phyloP scores from a whole-genome alignment of 768 basidiomycete genomes.

The Trametes cubensis region DNA sequence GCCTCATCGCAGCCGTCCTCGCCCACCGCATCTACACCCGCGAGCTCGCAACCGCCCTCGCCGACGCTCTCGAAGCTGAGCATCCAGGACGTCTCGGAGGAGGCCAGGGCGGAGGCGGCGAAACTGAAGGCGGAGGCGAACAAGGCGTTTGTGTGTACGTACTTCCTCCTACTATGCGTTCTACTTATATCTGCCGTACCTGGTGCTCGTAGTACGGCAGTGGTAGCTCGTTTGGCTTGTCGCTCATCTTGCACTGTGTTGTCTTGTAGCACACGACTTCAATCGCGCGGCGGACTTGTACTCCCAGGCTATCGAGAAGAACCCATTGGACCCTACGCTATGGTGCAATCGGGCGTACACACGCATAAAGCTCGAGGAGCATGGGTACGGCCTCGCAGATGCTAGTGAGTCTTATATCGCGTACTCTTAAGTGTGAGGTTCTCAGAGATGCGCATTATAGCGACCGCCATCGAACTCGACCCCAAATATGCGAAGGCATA shows the following conservation, averaged over 20 bases:
- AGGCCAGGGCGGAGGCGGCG: conserved; percentile 67
- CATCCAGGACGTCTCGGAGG: conserved; percentile 64
- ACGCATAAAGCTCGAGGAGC: conserved; percentile 91
- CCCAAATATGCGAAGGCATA: conserved; percentile 90
- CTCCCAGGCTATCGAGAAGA: conserved; percentile 80
- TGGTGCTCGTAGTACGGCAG: not conserved
- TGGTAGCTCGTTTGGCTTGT: not conserved
- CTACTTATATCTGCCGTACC: not conserved
- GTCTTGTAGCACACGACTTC: conserved; percentile 68
- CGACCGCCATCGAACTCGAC: conserved; percentile 85
- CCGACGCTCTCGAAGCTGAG: conserved; percentile 57
- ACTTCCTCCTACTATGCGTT: not conserved
- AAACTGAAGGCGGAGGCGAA: conserved; percentile 86
- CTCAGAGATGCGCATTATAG: conserved; percentile 39
- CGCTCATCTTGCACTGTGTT: not conserved
- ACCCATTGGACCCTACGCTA: conserved; percentile 85
- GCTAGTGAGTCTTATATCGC: conserved; percentile 60
- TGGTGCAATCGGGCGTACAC: conserved; percentile 96
- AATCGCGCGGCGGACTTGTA: conserved; percentile 76
- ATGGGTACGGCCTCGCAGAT: conserved; percentile 89
- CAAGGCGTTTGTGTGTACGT: conserved; percentile 76
- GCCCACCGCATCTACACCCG: conserved; percentile 50
- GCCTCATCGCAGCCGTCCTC: conserved; percentile 44
- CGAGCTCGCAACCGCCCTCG: conserved; percentile 59
- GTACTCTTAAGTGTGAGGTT: not conserved